These are phyloP conservation scores for Cladorrhinum sp. DNA, from an alignment of 2,329 filamentous ascomycete genomes.

Conservation along the genomic window DNA sequence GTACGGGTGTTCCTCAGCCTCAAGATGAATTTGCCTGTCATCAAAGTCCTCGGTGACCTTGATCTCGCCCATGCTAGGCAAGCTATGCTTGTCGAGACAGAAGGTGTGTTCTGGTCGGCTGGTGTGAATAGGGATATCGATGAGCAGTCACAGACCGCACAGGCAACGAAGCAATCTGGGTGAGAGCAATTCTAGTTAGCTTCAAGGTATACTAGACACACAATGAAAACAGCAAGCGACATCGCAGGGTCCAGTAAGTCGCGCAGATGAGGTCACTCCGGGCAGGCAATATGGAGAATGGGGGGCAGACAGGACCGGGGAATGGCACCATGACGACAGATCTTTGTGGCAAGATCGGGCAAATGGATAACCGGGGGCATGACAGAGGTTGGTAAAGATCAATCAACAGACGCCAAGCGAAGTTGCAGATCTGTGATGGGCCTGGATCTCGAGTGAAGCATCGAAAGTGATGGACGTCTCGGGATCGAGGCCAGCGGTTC, in stretches of 20 bases:
- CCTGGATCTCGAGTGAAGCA: neutral
- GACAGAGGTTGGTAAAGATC: neutral
- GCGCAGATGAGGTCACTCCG: neutral
- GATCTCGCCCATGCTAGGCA: slow-evolving; percentile 66
- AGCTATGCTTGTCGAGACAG: slow-evolving; percentile 34
- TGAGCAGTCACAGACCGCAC: neutral
- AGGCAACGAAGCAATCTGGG: neutral
- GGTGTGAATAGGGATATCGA: neutral
- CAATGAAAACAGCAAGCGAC: neutral
- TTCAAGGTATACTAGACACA: neutral
- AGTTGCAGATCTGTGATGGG: neutral
- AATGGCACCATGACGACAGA: neutral
- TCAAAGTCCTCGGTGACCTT: slow-evolving; percentile 57
- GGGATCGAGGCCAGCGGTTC: neutral
- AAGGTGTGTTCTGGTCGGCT: neutral
- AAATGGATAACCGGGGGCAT: neutral
- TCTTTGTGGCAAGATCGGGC: neutral
- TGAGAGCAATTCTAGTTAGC: neutral
- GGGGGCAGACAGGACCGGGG: neutral
- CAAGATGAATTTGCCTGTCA: slow-evolving; percentile 63
- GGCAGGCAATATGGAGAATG: neutral
- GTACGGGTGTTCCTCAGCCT: slow-evolving; percentile 59
- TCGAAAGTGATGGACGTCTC: neutral
- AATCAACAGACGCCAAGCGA: neutral
- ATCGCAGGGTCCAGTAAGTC: neutral